Conservation (phyloP, 768 basidiomycete species). For the Rhodocollybia butyracea region DNA sequence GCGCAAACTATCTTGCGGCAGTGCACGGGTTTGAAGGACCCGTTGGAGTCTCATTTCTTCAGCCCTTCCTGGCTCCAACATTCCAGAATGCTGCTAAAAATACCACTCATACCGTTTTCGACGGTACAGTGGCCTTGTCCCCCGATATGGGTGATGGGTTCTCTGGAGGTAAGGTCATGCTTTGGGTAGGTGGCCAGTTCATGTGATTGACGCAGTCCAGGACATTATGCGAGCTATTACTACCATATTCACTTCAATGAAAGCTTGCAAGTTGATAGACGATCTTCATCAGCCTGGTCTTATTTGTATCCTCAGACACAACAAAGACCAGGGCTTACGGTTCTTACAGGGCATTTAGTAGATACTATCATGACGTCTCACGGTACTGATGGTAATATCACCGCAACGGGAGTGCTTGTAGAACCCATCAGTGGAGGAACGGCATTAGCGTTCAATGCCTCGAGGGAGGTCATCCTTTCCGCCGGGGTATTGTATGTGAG, state of each 20-base stretch:
- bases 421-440: constrained; percentile 5
- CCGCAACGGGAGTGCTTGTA: constrained; percentile 8
- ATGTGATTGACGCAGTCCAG: neutral
- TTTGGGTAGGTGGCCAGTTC: neutral
- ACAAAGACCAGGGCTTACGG: constrained; percentile 6
- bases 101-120: constrained; percentile 9
- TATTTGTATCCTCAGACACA: constrained; percentile 1
- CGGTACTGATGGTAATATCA: neutral
- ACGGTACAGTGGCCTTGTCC: neutral
- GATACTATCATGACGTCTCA: neutral
- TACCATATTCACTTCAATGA: constrained; percentile 15
- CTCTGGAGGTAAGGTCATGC: constrained; percentile 2
- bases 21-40: constrained; percentile 14
- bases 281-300: constrained; percentile 13
- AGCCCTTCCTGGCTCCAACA: constrained; percentile 9
- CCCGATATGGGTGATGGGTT: constrained; percentile 13
- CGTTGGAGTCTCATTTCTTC: constrained; percentile 11
- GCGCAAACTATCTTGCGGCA: constrained; percentile 11
- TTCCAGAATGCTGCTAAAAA: constrained; percentile 9
- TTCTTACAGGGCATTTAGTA: constrained; percentile 9
- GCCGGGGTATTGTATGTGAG: constrained; percentile 13
- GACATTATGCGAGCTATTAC: constrained; percentile 12
- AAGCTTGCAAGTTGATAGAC: constrained; percentile 9
- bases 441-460: constrained; percentile 2
- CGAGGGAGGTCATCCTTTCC: constrained; percentile 10